Conservation (phyloP, 176 grass and related monocot genomes). For the Eragrostis curvula region DNA sequence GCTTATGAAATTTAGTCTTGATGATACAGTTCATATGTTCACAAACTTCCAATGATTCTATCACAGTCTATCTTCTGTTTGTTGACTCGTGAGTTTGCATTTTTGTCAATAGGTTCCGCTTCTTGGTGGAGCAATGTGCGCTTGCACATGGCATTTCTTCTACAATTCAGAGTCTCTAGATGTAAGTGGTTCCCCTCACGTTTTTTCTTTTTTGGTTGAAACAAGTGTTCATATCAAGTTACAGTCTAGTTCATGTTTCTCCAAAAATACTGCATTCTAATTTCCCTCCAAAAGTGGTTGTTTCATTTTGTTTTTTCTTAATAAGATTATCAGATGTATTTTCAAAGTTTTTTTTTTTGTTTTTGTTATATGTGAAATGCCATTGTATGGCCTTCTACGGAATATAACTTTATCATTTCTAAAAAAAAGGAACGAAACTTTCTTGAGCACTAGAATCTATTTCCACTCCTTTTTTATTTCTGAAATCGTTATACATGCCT, state of each 20-base stretch:
- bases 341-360: background rate
- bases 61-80: slow-evolving; percentile 1
- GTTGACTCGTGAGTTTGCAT: slow-evolving; percentile 27
- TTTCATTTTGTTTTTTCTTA: background rate
- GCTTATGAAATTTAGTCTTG: background rate
- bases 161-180: slow-evolving; percentile 92
- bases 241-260: background rate
- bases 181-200: slow-evolving; percentile 42
- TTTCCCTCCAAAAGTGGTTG: background rate
- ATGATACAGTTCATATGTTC: background rate
- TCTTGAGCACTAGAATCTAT: background rate
- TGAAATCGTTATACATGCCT: background rate
- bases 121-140: slow-evolving; percentile 94
- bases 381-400: background rate
- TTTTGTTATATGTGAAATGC: slow-evolving; percentile 1
- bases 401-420: background rate
- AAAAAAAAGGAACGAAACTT: background rate
- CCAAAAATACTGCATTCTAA: background rate
- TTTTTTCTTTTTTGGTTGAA: background rate
- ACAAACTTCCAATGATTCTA: slow-evolving; percentile 23
- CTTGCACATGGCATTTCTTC: slow-evolving; percentile 98
- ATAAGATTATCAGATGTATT: background rate
- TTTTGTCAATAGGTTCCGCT: slow-evolving; percentile 73
- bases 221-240: background rate
- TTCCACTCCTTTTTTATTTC: background rate